phyloP scores from a whole-genome alignment of 2,329 filamentous ascomycete genomes.

The Didymella lethalis region DNA sequence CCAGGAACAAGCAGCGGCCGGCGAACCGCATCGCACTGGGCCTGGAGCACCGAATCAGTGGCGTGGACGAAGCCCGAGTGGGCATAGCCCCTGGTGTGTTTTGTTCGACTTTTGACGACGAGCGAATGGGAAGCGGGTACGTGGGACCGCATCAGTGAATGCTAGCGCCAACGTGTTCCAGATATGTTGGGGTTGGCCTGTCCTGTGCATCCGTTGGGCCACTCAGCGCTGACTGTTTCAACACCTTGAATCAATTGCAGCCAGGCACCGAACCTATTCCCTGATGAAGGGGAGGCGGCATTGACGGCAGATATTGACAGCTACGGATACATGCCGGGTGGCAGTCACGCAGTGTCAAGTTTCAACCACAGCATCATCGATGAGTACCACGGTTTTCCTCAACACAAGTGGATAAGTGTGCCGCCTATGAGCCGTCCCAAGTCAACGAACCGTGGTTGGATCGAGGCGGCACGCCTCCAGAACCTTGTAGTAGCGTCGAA shows the following conservation, averaged over 20 bases:
- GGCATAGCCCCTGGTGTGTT: conserved; percentile 32
- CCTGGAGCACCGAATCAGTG: conserved; percentile 13
- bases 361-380: conserved; percentile 2
- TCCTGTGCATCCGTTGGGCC: conserved; percentile 26
- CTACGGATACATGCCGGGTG: conserved; percentile 2
- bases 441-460: conserved; percentile 17
- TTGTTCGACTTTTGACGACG: conserved; percentile 9
- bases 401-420: neutral
- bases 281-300: conserved; percentile 29
- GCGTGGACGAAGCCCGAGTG: conserved; percentile 13
- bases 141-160: conserved; percentile 19
- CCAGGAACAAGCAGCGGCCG: conserved; percentile 30
- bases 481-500: conserved; percentile 19
- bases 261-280: conserved; percentile 21
- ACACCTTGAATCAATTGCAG: conserved; percentile 19
- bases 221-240: conserved; percentile 37
- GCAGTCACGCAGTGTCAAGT: conserved; percentile 18
- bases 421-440: conserved; percentile 11
- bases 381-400: neutral
- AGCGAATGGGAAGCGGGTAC: conserved; percentile 27
- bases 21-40: conserved; percentile 28
- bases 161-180: conserved; percentile 38
- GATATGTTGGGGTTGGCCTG: conserved; percentile 31
- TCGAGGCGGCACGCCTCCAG: conserved; percentile 7
- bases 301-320: conserved; percentile 21